Conservation (phyloP, 2,329 filamentous ascomycete species). For the Pestalotiopsis sp. region DNA sequence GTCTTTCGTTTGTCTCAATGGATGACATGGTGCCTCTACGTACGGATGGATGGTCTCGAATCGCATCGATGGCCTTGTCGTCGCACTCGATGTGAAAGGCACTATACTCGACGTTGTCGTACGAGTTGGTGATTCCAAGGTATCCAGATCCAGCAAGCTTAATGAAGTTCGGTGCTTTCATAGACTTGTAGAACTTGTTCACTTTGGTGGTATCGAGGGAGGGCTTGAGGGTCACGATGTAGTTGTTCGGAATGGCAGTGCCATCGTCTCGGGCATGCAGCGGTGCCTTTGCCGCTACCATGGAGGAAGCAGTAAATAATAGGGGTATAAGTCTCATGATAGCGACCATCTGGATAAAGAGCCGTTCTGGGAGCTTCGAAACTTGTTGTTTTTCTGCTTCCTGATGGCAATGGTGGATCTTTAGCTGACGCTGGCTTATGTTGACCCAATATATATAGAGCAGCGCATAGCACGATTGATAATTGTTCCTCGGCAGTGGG, state of each 20-base stretch:
- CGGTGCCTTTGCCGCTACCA: slow-evolving; percentile 21
- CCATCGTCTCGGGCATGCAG: slow-evolving; percentile 19
- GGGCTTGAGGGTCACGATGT: slow-evolving; percentile 28
- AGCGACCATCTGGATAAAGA: no score
- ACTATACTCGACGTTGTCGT: slow-evolving; percentile 22
- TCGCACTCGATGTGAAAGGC: slow-evolving; percentile 30
- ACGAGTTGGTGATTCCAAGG: slow-evolving; percentile 24
- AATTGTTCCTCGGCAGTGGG: no score
- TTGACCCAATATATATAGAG: no score
- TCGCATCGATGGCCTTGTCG: slow-evolving; percentile 21
- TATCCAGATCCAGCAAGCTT: slow-evolving; percentile 13
- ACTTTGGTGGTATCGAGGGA: slow-evolving; percentile 12
- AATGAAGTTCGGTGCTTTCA: slow-evolving; percentile 16
- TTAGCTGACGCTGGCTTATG: no score
- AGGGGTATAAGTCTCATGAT: slow-evolving; percentile 19
- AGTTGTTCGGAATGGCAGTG: slow-evolving; percentile 25
- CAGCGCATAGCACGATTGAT: no score
- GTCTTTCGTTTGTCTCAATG: background rate
- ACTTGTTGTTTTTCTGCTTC: no score
- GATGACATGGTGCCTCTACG: slow-evolving; percentile 4
- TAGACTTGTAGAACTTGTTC: slow-evolving; percentile 20
- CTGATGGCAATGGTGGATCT: no score
- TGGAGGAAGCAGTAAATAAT: slow-evolving; percentile 16
- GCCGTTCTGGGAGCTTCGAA: no score
- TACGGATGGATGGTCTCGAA: slow-evolving; percentile 22